Percentiles rank a stretch among this genome's conserved stretches.
phyloP scores from a whole-genome alignment of 164 flowering plant species.

The Sextonia rubra region DNA sequence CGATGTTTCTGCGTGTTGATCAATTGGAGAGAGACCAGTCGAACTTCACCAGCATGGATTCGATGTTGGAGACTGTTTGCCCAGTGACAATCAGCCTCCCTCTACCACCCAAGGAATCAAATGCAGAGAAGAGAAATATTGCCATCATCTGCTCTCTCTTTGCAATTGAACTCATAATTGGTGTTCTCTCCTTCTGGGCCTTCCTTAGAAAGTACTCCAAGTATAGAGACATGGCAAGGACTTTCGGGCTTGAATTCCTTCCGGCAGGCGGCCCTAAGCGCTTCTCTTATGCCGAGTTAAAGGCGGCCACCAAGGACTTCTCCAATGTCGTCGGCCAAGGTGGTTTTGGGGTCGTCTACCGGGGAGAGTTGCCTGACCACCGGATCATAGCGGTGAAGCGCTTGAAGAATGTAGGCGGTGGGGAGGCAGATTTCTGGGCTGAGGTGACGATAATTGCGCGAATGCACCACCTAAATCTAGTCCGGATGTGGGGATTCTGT shows the following conservation, averaged over 20 bases:
- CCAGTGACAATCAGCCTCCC: slow-evolving; percentile 55
- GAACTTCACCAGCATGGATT: slow-evolving; percentile 57
- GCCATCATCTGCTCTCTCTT: slow-evolving; percentile 49
- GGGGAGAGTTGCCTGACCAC: slow-evolving; percentile 53
- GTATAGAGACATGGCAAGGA: slow-evolving; percentile 69
- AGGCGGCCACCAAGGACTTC: slow-evolving; percentile 58
- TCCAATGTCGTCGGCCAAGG: slow-evolving; percentile 55
- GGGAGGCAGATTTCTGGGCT: slow-evolving; percentile 77
- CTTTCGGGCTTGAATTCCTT: slow-evolving; percentile 61
- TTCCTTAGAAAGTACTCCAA: slow-evolving; percentile 61
- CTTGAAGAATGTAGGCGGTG: slow-evolving; percentile 40
- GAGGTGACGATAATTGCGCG: slow-evolving; percentile 81
- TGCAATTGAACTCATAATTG: slow-evolving; percentile 54
- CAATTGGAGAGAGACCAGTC: slow-evolving; percentile 28
- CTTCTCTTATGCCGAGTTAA: slow-evolving; percentile 59
- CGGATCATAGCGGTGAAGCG: slow-evolving; percentile 67
- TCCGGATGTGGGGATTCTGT: slow-evolving; percentile 77
- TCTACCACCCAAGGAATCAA: slow-evolving; percentile 41
- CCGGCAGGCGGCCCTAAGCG: slow-evolving; percentile 71
- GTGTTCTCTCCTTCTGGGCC: slow-evolving; percentile 57
- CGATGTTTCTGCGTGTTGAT: slow-evolving; percentile 47
- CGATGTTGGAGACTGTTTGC: slow-evolving; percentile 42
- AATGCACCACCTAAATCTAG: slow-evolving; percentile 83
- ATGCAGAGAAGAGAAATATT: slow-evolving; percentile 44
- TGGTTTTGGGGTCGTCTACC: slow-evolving; percentile 67